These are phyloP conservation scores for Torulaspora indica DNA, from an alignment of 805 yeast genomes.

Conservation along the genomic window DNA sequence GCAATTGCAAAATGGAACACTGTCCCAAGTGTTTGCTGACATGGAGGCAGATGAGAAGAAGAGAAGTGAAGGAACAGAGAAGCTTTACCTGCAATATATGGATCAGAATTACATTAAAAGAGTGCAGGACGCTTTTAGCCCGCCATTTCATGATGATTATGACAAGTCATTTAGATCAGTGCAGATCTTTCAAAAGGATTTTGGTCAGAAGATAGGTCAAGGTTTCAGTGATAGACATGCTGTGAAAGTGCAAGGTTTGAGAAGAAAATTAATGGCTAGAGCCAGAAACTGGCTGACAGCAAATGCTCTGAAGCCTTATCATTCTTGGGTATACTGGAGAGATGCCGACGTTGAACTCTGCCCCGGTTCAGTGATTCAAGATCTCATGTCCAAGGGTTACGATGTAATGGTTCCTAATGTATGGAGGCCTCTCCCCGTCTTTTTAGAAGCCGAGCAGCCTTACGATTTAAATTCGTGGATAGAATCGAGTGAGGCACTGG, in stretches of 20 bases:
- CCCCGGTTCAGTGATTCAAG: slow-evolving; percentile 70
- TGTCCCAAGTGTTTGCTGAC: slow-evolving; percentile 40
- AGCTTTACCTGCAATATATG: slow-evolving; percentile 67
- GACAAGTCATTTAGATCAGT: slow-evolving; percentile 69
- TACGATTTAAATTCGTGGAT: slow-evolving; percentile 97
- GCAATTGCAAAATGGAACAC: slow-evolving; percentile 66
- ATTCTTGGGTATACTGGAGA: slow-evolving; percentile 90
- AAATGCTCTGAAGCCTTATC: slow-evolving; percentile 71
- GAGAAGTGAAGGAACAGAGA: slow-evolving; percentile 49
- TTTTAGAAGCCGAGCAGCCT: slow-evolving; percentile 77
- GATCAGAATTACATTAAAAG: slow-evolving; percentile 54
- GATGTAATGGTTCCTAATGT: slow-evolving; percentile 83
- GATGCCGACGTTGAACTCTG: slow-evolving; percentile 82
- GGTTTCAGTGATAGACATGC: slow-evolving; percentile 81
- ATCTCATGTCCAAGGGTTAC: slow-evolving; percentile 61
- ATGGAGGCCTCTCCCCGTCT: slow-evolving; percentile 95
- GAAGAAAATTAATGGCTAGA: slow-evolving; percentile 80
- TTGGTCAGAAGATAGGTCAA: slow-evolving; percentile 81
- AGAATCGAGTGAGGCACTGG: slow-evolving; percentile 73
- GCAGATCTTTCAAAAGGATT: slow-evolving; percentile 75
- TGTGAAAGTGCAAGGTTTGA: slow-evolving; percentile 77
- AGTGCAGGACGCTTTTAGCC: slow-evolving; percentile 54
- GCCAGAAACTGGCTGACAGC: slow-evolving; percentile 82
- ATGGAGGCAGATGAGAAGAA: slow-evolving; percentile 38
- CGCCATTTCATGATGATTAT: slow-evolving; percentile 62